A percentile compares a stretch with the other conserved stretches of the same genome.
Evolutionary conservation across 495 filamentous ascomycete genomes (phyloP).

Genomic region (Aspergillus heteromorphus): DNA sequence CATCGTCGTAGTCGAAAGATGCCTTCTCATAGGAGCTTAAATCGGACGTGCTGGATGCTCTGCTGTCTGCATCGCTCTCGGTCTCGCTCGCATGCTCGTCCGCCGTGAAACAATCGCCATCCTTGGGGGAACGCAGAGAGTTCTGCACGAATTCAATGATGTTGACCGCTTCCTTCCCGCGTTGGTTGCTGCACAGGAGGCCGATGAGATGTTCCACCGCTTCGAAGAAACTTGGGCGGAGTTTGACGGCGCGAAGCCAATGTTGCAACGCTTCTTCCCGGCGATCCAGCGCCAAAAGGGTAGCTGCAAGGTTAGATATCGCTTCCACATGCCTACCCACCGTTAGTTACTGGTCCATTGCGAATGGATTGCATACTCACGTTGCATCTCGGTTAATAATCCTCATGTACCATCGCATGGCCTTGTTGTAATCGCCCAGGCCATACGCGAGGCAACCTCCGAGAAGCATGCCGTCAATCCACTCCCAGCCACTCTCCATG

Average conservation of each 20-base stretch:
- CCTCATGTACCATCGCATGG: constrained; percentile 81
- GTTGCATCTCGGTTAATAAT: constrained; percentile 76
- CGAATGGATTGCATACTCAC: constrained; percentile 39
- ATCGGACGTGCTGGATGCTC: constrained; percentile 43
- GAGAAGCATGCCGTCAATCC: constrained; percentile 93
- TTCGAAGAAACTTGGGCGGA: constrained; percentile 88
- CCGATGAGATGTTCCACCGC: constrained; percentile 94
- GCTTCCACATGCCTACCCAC: constrained; percentile 79
- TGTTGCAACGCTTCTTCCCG: constrained; percentile 79
- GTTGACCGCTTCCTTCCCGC: constrained; percentile 79
- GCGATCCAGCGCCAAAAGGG: constrained; percentile 74
- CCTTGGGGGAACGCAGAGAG: constrained; percentile 54
- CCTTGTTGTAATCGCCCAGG: constrained; percentile 78
- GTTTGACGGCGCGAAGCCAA: constrained; percentile 78
- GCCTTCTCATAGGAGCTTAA: constrained; percentile 50
- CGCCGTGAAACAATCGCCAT: constrained; percentile 43
- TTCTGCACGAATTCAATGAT: constrained; percentile 87
- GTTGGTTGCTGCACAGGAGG: constrained; percentile 73
- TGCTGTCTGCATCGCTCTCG: constrained; percentile 49
- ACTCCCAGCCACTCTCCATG: constrained; percentile 82
- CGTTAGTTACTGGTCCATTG: constrained; percentile 6
- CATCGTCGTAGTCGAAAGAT: constrained; percentile 54
- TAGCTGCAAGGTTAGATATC: constrained; percentile 87
- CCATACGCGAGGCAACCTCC: constrained; percentile 93
- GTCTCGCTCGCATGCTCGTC: constrained; percentile 52